Base-by-base conservation (phyloP, 1,284 basidiomycete genomes). In the Sphagnurus paluster region DNA sequence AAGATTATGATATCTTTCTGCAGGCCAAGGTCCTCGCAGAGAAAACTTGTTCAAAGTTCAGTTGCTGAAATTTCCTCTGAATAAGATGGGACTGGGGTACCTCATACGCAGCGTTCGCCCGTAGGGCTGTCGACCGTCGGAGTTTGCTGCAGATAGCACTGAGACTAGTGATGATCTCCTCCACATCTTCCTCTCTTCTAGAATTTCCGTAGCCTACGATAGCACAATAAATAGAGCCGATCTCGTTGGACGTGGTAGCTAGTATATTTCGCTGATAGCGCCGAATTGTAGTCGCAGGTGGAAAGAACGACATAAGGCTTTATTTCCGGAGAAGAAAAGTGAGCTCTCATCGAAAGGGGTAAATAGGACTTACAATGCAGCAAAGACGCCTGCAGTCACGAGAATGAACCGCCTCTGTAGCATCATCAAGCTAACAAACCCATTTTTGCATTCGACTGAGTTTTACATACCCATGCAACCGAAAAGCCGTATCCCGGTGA, bases 201-300 rank as follows among this genome's bases (percentile, higher is more conserved):
- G 74, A 72, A 49, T 79, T 78, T 3, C 82, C 81, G 51, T 75
- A 84, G 0, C 84, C 86, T 3, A 89, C 69, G 16, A 87, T 76
- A 0, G 79, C 74, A 58, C 87, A 89, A 54, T 87, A 88, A 7
- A 82, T 70, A 0, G 74, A 62, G 1, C 84, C 85, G 6, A 87
- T 62, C 56, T 88, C 82, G 1, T 74, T 63, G 11, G 74, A 69
- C 0, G 82, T 82, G 0, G 84, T 88, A 0, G 85, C 73, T 48
- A 87, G 67, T 7, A 79, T 71, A 11, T 71, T 71, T 4, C 86
- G 77, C 51, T 87, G 77, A 56, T 87, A 88, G n/a, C 66, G 64
- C 10, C 86, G 75, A 39, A 89, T 77, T 0, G 87, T 87, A 1
- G 79, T 85, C 0, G 82, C 76, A 0, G 86, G 86, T 2, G 87